A percentile compares a stretch with the other conserved stretches of the same genome.
phyloP scores from a whole-genome alignment of 768 basidiomycete genomes.

The Phanerodontia chrysosporium region DNA sequence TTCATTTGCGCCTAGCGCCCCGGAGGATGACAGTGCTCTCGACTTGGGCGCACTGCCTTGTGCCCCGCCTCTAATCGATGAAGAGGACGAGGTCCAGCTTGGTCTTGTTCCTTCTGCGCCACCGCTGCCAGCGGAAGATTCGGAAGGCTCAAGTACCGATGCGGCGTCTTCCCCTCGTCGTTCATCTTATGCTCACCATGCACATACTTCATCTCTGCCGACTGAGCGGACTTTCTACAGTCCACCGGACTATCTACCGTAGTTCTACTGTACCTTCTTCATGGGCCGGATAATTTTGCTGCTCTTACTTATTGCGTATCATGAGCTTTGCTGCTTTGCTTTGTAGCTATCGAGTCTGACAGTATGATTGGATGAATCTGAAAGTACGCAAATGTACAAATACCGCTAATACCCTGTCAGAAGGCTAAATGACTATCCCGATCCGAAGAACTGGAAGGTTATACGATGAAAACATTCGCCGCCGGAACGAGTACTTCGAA shows the following conservation, averaged over 20 bases:
- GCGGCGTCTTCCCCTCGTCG: background rate
- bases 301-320: background rate
- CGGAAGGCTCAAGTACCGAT: background rate
- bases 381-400: background rate
- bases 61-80: slow-evolving; percentile 13
- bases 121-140: background rate
- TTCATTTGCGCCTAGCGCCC: slow-evolving; percentile 19
- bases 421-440: background rate
- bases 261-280: background rate
- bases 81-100: slow-evolving; percentile 13
- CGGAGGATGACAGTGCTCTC: background rate
- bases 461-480: background rate
- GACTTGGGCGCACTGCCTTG: background rate
- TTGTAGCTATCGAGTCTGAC: slow-evolving; percentile 1
- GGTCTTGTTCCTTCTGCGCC: slow-evolving; percentile 5
- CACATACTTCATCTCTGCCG: background rate
- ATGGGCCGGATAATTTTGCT: background rate
- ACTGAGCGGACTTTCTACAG: background rate
- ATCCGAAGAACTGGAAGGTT: background rate
- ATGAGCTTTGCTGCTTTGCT: slow-evolving; percentile 2
- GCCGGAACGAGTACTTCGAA: too few relatives aligned
- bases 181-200: background rate
- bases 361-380: background rate
- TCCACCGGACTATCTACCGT: slow-evolving; percentile 12
- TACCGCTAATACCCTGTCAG: background rate